Evolutionary conservation across 345 rosid species (phyloP).

Genomic region (Euphorbia tirucalli): DNA sequence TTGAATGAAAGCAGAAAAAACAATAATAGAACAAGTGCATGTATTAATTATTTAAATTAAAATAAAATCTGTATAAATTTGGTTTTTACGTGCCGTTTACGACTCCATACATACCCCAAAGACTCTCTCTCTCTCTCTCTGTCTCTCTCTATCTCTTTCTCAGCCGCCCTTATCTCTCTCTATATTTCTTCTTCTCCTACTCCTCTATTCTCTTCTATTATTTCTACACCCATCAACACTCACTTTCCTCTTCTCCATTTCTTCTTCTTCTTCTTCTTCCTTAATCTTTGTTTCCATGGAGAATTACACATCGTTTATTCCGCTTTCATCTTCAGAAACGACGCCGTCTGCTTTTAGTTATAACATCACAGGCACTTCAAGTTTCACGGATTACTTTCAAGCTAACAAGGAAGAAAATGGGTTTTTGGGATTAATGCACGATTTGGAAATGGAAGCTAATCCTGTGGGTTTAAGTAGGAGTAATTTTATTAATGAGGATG

Average conservation of each 20-base stretch:
- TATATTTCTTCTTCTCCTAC: too few relatives aligned
- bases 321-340: slow-evolving; percentile 23
- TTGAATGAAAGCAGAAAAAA: too few relatives aligned
- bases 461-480: not conserved
- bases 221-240: too few relatives aligned
- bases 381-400: slow-evolving; percentile 14
- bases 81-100: slow-evolving; percentile 37
- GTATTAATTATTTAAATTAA: too few relatives aligned
- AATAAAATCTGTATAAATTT: too few relatives aligned
- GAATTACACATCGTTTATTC: slow-evolving; percentile 17
- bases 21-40: too few relatives aligned
- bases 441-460: slow-evolving; percentile 9
- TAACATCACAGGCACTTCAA: slow-evolving; percentile 8
- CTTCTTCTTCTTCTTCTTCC: not conserved
- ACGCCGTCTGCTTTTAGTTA: slow-evolving; percentile 10
- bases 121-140: not conserved
- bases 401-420: slow-evolving; percentile 21
- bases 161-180: not conserved
- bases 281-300: slow-evolving; percentile 18
- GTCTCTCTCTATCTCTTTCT: not conserved
- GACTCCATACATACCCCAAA: slow-evolving; percentile 22
- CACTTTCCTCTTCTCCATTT: not conserved
- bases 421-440: slow-evolving; percentile 32
- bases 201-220: too few relatives aligned
- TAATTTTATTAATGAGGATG: not conserved